Percentiles rank a stretch among this genome's conserved stretches.
Conservation (phyloP, 441 rosid species). For the Pelargonium citronellum region DNA sequence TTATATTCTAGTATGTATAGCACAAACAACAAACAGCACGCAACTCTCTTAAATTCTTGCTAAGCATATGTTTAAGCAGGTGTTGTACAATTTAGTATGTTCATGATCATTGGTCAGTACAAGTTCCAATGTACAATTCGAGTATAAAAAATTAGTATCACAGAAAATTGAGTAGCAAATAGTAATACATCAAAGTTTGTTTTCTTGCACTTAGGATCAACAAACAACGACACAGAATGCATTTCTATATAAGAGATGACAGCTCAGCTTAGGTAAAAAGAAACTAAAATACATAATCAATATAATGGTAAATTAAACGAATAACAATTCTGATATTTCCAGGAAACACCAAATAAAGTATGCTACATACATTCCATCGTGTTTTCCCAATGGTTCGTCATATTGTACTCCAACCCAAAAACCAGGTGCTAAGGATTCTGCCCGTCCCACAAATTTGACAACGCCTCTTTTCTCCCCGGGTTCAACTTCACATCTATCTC, state of each 20-base stretch:
- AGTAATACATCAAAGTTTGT: not conserved
- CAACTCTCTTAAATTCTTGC: not conserved
- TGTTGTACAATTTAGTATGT: not conserved
- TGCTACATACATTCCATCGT: slow-evolving; percentile 76
- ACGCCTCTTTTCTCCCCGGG: slow-evolving; percentile 91
- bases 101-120: not conserved
- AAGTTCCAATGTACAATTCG: not conserved
- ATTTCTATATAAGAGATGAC: not conserved
- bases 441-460: slow-evolving; percentile 77
- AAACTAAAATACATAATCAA: not conserved
- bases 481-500: slow-evolving; percentile 91
- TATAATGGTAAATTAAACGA: not conserved
- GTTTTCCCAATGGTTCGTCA: slow-evolving; percentile 94
- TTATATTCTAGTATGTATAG: not conserved
- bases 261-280: not conserved
- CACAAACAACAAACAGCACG: not conserved
- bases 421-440: slow-evolving; percentile 77
- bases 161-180: not conserved
- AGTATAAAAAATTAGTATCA: not conserved
- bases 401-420: slow-evolving; percentile 92
- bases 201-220: not conserved
- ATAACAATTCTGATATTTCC: not conserved
- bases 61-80: not conserved
- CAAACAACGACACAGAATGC: not conserved
- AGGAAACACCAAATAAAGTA: not conserved